phyloP scores from a whole-genome alignment of 2,329 filamentous ascomycete genomes.

The Dactylellina haptotyla region DNA sequence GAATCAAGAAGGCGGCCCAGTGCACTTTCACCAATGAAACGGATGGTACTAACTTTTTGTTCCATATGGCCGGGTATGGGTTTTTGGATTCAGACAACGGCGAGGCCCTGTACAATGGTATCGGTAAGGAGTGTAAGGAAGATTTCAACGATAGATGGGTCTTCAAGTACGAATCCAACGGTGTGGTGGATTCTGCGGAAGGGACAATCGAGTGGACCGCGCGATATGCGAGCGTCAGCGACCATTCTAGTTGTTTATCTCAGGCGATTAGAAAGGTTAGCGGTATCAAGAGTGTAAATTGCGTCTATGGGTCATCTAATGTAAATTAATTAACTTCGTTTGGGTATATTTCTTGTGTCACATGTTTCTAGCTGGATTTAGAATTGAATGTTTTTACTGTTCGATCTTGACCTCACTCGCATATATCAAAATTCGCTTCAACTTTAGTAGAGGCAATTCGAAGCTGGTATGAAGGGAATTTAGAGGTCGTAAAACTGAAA shows the following conservation, averaged over 20 bases:
- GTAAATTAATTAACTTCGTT: not conserved
- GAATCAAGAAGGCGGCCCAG: not conserved
- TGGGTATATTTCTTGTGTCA: not conserved
- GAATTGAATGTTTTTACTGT: too few species aligned
- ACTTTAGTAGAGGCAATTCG: too few species aligned
- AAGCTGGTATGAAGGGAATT: too few species aligned
- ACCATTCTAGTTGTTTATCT: conserved; percentile 4
- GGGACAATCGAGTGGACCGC: conserved; percentile 20
- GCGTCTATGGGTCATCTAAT: not conserved
- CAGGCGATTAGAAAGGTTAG: conserved; percentile 29
- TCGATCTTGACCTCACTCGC: too few species aligned
- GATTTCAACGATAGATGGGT: conserved; percentile 7
- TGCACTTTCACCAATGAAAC: conserved; percentile 5
- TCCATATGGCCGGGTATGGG: conserved; percentile 29
- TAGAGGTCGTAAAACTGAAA: too few species aligned
- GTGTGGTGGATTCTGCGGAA: not conserved
- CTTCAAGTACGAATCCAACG: conserved; percentile 24
- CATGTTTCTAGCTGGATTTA: too few species aligned
- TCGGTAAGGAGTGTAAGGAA: conserved; percentile 9
- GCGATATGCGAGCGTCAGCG: not conserved
- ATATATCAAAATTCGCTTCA: too few species aligned
- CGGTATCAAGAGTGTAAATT: conserved; percentile 7
- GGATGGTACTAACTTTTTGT: not conserved
- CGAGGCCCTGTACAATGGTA: conserved; percentile 15
- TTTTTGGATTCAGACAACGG: conserved; percentile 42